Conservation (phyloP, 2,329 filamentous ascomycete genomes). For the Chalara sp. region DNA sequence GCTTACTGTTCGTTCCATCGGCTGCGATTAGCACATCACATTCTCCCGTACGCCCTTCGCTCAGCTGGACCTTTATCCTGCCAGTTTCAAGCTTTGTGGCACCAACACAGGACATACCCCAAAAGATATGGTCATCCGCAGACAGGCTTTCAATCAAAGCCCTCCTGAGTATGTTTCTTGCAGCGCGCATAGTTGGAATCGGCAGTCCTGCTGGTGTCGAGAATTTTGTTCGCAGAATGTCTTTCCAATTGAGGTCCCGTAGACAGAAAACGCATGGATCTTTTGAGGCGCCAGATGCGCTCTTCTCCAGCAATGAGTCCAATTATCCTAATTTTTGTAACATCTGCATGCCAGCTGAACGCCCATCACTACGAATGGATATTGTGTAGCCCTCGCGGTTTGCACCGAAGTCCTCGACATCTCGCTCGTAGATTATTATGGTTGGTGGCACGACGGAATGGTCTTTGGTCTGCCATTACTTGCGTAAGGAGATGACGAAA, state of each 20-base stretch:
- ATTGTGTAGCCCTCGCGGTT: conserved; percentile 34
- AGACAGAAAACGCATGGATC: conserved; percentile 31
- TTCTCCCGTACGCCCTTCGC: conserved; percentile 17
- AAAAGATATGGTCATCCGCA: conserved; percentile 1
- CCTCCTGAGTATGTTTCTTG: conserved; percentile 29
- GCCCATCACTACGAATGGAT: conserved; percentile 31
- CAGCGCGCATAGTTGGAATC: conserved; percentile 30
- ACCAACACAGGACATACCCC: conserved; percentile 6
- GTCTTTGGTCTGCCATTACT: conserved; percentile 27
- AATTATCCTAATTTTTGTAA: conserved; percentile 34
- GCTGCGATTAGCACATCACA: conserved; percentile 39
- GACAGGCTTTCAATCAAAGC: conserved; percentile 27
- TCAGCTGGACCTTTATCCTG: conserved; percentile 17
- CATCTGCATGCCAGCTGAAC: conserved; percentile 30
- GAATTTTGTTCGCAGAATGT: conserved; percentile 26
- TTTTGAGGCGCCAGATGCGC: conserved; percentile 25
- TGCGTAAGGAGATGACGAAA: conserved; percentile 34
- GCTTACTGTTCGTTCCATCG: conserved; percentile 37
- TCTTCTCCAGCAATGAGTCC: conserved; percentile 25
- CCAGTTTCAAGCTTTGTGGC: conserved; percentile 12
- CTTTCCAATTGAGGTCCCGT: conserved; percentile 33
- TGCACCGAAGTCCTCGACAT: conserved; percentile 24
- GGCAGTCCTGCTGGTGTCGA: conserved; percentile 26
- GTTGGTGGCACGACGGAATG: conserved; percentile 25
- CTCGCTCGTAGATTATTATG: conserved; percentile 37